phyloP scores from a whole-genome alignment of 2,329 filamentous ascomycete species.

The Sphaerostilbella broomeana region DNA sequence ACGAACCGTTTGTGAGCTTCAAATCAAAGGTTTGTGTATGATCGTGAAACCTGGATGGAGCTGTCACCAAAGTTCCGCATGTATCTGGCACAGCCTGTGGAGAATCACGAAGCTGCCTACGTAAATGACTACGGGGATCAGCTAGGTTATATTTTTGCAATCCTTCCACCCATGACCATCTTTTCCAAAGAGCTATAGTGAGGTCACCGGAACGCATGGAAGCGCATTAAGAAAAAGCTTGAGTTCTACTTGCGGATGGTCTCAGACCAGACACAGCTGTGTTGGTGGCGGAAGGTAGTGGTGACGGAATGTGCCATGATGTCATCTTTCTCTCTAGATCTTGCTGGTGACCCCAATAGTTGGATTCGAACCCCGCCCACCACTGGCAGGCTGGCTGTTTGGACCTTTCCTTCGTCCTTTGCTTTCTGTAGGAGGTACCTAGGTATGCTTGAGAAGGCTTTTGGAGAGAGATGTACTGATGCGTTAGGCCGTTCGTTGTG shows the following conservation, averaged over 20 bases:
- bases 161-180: background rate
- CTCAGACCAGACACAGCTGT: too few relatives aligned
- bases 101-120: background rate
- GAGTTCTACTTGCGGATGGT: too few relatives aligned
- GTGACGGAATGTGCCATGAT: constrained; percentile 29
- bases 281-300: constrained; percentile 8
- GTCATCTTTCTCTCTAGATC: constrained; percentile 21
- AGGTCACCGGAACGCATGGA: too few relatives aligned
- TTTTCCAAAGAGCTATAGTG: background rate
- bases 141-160: background rate
- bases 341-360: background rate
- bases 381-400: too few relatives aligned
- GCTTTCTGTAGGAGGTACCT: too few relatives aligned
- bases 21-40: background rate
- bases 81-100: background rate
- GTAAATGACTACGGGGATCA: background rate
- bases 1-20: background rate
- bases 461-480: too few relatives aligned
- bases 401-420: too few relatives aligned
- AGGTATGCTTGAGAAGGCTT: too few relatives aligned
- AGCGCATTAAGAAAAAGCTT: too few relatives aligned
- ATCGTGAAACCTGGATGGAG: background rate
- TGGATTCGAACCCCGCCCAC: background rate
- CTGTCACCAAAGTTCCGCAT: background rate
- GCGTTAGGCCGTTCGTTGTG: too few relatives aligned